Evolutionary conservation across 2,329 filamentous ascomycete genomes (phyloP).

Genomic region (Epichloe aotearoae): DNA sequence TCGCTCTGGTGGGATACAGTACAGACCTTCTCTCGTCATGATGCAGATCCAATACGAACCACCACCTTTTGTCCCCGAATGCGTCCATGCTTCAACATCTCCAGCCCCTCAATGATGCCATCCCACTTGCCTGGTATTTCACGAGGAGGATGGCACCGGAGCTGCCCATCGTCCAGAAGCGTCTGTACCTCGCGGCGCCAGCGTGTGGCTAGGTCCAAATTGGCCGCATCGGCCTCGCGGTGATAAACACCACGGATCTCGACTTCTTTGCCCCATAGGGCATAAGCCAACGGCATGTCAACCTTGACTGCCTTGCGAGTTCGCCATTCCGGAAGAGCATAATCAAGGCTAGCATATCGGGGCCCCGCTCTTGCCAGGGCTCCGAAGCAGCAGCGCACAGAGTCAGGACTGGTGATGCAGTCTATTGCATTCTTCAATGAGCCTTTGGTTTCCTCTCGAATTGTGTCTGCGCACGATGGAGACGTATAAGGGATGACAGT

Average conservation of each 20-base stretch:
- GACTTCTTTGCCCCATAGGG: neutral
- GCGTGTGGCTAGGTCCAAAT: neutral
- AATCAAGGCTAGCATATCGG: neutral
- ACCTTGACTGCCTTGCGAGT: conserved; percentile 46
- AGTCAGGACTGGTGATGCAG: neutral
- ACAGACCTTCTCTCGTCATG: neutral
- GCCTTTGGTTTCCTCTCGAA: neutral
- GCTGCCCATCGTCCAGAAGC: neutral
- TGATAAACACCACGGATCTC: neutral
- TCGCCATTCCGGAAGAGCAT: neutral
- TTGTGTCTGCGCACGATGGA: neutral
- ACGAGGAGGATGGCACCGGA: neutral
- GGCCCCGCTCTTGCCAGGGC: neutral
- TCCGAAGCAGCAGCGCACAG: neutral
- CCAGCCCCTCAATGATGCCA: neutral
- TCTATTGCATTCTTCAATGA: neutral
- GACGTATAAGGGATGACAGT: neutral
- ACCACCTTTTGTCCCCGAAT: neutral
- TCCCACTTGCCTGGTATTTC: neutral
- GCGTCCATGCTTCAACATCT: neutral
- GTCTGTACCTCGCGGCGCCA: neutral
- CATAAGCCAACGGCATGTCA: neutral
- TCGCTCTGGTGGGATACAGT: too few relatives aligned
- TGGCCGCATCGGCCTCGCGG: neutral
- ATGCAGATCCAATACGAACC: neutral